A percentile compares a stretch with the other conserved stretches of the same genome.
These are phyloP conservation scores for Aspergillus sclerotiicarbonarius DNA, from an alignment of 495 filamentous ascomycete species.

Conservation along the genomic window DNA sequence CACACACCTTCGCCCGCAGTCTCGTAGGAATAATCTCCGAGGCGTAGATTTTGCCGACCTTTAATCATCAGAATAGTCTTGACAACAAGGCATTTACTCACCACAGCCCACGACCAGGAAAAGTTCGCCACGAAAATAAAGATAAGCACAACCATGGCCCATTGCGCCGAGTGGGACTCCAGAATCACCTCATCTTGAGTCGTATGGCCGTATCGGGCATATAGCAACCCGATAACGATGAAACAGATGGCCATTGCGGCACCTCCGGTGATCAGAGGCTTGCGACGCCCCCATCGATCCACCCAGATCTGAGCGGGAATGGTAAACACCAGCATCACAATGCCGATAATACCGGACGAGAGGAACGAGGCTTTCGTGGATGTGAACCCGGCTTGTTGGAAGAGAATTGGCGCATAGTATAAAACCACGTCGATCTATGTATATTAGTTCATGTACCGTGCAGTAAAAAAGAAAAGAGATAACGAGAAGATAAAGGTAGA, in stretches of 20 bases:
- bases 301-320: slow-evolving; percentile 18
- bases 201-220: background rate
- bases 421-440: slow-evolving; percentile 15
- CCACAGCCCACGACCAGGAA: slow-evolving; percentile 19
- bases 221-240: slow-evolving; percentile 13
- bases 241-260: slow-evolving; percentile 12
- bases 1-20: slow-evolving; percentile 12
- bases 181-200: slow-evolving; percentile 7
- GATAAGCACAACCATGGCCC: slow-evolving; percentile 19
- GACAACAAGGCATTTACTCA: background rate
- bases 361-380: slow-evolving; percentile 12
- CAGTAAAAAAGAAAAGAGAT: background rate
- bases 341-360: slow-evolving; percentile 16
- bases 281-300: slow-evolving; percentile 17
- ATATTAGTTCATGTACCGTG: background rate
- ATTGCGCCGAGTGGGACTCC: slow-evolving; percentile 12
- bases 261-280: slow-evolving; percentile 14
- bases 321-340: slow-evolving; percentile 18
- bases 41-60: slow-evolving; percentile 16
- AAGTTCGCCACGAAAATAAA: slow-evolving; percentile 19
- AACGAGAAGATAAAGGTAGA: too few species aligned
- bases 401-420: slow-evolving; percentile 17
- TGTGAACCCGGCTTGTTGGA: slow-evolving; percentile 15
- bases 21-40: slow-evolving; percentile 17
- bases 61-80: too few species aligned